Evolutionary conservation across 106 monocot species (phyloP).

Genomic region (Allium sativum): DNA sequence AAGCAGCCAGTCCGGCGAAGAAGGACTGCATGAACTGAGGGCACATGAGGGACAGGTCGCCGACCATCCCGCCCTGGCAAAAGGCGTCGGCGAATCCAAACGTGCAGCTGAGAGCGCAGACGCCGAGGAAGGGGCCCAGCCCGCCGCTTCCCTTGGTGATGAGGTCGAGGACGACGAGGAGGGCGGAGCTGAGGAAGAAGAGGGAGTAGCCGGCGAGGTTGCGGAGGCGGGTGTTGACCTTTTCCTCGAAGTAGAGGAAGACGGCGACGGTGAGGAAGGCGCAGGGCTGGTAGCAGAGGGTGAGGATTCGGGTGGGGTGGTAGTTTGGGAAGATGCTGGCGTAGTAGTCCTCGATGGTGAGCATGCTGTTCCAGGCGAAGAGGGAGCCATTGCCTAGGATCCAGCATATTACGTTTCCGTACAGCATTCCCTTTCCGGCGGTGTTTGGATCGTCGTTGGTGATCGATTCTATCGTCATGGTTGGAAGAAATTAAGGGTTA

Average conservation of each 20-base stretch:
- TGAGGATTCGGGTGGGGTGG: constrained; percentile 24
- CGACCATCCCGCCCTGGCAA: constrained; percentile 68
- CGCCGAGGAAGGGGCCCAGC: constrained; percentile 30
- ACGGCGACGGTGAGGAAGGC: constrained; percentile 15
- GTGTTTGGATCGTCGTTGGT: too few species aligned
- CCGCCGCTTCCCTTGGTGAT: constrained; percentile 51
- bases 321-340: constrained; percentile 23
- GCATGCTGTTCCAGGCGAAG: constrained; percentile 60
- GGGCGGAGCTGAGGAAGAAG: constrained; percentile 17
- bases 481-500: too few species aligned
- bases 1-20: constrained; percentile 53
- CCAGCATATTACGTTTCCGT: constrained; percentile 10
- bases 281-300: constrained; percentile 27
- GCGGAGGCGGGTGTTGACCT: constrained; percentile 16
- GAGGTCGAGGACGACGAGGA: constrained; percentile 32
- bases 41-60: constrained; percentile 54
- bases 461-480: too few species aligned
- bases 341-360: constrained; percentile 60
- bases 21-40: constrained; percentile 58
- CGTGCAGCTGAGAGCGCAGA: constrained; percentile 42
- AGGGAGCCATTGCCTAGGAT: constrained; percentile 41
- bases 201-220: constrained; percentile 18
- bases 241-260: constrained; percentile 22
- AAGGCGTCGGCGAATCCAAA: constrained; percentile 55
- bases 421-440: not conserved